A percentile compares a stretch with the other conserved stretches of the same genome.
Conservation (phyloP, 495 filamentous ascomycete species). For the Oleoguttula mirabilis region DNA sequence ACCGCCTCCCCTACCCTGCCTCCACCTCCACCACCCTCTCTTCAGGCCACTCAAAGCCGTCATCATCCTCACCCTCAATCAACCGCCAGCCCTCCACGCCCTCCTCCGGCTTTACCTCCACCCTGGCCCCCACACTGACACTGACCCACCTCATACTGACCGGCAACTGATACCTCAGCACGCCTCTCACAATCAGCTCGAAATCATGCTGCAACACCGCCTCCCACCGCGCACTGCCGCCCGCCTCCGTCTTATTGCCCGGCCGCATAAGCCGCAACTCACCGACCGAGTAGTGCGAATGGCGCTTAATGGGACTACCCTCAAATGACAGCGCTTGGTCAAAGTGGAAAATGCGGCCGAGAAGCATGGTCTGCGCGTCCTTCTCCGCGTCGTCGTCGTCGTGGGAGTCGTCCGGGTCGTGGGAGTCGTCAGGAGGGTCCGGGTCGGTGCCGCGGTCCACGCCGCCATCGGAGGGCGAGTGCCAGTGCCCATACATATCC, state of each 20-base stretch:
- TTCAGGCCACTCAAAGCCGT: no score
- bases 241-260: constrained; percentile 77
- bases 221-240: constrained; percentile 85
- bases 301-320: constrained; percentile 65
- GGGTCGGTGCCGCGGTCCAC: constrained; percentile 59
- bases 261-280: constrained; percentile 62
- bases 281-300: constrained; percentile 55
- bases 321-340: constrained; percentile 82
- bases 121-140: constrained; percentile 39
- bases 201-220: constrained; percentile 81
- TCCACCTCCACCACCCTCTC: no score
- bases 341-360: constrained; percentile 76
- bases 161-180: constrained; percentile 79
- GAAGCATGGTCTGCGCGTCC: constrained; percentile 69
- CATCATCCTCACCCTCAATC: no score
- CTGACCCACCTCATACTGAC: constrained; percentile 56
- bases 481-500: constrained; percentile 17
- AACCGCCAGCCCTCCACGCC: no score
- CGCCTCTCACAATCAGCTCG: constrained; percentile 77
- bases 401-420: constrained; percentile 28
- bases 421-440: constrained; percentile 6
- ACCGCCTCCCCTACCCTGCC: no score
- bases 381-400: constrained; percentile 47
- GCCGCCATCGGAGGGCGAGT: constrained; percentile 24
- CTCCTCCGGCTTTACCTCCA: constrained; percentile 40